Evolutionary conservation across 257 asterid genomes (phyloP), one percentile per base, ranked within the genome.

Genomic region (Solanum bulbocastanum): DNA sequence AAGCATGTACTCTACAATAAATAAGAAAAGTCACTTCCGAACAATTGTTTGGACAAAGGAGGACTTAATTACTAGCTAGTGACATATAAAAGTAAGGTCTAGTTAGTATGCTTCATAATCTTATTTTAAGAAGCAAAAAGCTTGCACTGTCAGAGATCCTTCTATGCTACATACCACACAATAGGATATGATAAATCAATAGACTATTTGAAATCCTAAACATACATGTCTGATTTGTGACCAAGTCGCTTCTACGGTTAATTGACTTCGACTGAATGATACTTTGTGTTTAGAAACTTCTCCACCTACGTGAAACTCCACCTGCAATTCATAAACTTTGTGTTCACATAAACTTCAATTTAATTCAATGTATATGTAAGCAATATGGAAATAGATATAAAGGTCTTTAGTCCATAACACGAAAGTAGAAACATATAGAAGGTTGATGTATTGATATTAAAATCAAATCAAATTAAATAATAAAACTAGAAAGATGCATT

Each of bases 231-330:
- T 37, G 98, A 95, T 93, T 94, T 93, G 85, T 98, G 98, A 66
- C 98, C 98, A 86, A 97, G 97, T 92, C 95, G 98, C 93, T 97
- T 97, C 91, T 97, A 98, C 39, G 98, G 98, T 89, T 95, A 87
- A 91, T 95, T 97, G 82, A 95, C 98, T 93, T 97, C 98, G 85
- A 93, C 95, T 1, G 99, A 97, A 93, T 96, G 99, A 92, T 30
- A 30, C 98, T 96, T 98, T 30, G 30, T 30, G 30, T 30, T 30
- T 1, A 30, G 30, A 30, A 30, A 30, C 30, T 30, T 30, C 30
- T 30, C 30, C 30, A 30, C 1, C 30, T 30, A 30, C 1, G 30
- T 30, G 30, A 30, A 30, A 30, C 1, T 30, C 30, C 30, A 30
- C 30, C 30, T 30, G 30, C 1, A 30, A 30, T 30, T 30, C 30